Evolutionary conservation across 2,329 filamentous ascomycete species (phyloP).

Genomic region (Arthrocladium fulminans): DNA sequence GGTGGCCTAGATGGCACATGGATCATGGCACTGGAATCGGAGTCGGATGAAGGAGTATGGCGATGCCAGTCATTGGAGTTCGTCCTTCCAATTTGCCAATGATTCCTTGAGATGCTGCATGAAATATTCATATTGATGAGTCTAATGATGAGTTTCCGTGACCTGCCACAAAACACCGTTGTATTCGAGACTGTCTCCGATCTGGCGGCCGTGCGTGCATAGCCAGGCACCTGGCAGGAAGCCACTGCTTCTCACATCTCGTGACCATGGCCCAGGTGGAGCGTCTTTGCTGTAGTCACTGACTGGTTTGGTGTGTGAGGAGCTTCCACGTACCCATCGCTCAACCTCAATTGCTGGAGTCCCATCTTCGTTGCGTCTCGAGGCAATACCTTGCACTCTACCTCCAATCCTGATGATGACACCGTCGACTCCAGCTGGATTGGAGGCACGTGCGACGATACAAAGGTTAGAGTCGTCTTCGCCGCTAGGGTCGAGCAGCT

Average conservation of each 20-base stretch:
- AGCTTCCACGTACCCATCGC: background rate
- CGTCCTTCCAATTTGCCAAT: no score
- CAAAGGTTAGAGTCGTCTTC: constrained; percentile 3
- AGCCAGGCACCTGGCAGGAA: constrained; percentile 4
- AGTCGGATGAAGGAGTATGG: no score
- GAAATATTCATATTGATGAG: background rate
- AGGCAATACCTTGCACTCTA: constrained; percentile 2
- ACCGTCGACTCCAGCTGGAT: background rate
- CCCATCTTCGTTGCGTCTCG: background rate
- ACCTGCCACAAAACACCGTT: constrained; percentile 1
- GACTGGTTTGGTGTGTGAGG: background rate
- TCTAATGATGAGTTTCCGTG: background rate
- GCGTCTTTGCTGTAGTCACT: background rate
- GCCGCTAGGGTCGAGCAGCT: background rate
- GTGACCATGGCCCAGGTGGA: constrained; percentile 1
- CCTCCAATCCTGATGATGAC: constrained; percentile 5
- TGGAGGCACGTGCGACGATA: background rate
- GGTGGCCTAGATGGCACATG: no score
- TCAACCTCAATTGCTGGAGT: background rate
- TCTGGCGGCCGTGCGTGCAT: background rate
- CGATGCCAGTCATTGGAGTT: no score
- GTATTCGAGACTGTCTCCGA: constrained; percentile 1
- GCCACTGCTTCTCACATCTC: constrained; percentile 5
- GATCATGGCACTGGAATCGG: no score
- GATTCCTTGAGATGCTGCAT: no score